phyloP scores from a whole-genome alignment of 345 rosid genomes.

The Excoecaria agallocha region DNA sequence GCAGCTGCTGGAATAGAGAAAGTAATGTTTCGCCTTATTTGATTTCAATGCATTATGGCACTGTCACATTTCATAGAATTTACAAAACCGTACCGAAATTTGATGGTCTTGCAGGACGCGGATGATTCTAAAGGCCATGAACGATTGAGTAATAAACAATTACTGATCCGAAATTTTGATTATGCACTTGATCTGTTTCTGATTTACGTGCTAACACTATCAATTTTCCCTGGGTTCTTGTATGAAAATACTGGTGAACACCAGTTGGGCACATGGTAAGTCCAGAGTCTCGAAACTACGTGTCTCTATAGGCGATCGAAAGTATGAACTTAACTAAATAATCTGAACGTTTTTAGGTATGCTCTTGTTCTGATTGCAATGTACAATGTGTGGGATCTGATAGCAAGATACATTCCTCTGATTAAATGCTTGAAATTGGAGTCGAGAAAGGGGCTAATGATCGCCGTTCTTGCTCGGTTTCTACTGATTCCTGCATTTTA shows the following conservation, averaged over 20 bases:
- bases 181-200: constrained; percentile 58
- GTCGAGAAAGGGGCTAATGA: constrained; percentile 58
- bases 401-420: constrained; percentile 64
- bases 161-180: constrained; percentile 60
- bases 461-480: constrained; percentile 52
- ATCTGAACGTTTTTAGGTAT: constrained; percentile 44
- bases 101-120: constrained; percentile 36
- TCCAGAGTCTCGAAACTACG: background rate
- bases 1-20: constrained; percentile 76
- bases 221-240: constrained; percentile 85
- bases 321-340: background rate
- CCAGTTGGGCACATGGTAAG: constrained; percentile 55
- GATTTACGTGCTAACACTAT: constrained; percentile 61
- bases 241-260: constrained; percentile 77
- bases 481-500: constrained; percentile 74
- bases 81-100: background rate
- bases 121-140: constrained; percentile 30
- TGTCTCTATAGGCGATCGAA: background rate
- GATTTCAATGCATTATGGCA: background rate
- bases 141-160: constrained; percentile 55
- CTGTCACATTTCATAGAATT: background rate
- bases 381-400: constrained; percentile 68
- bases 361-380: constrained; percentile 59
- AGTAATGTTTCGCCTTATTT: background rate
- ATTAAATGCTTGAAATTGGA: constrained; percentile 54